These are phyloP conservation scores for Kwoniella heveanensis DNA, from an alignment of 768 basidiomycete genomes.

Conservation along the genomic window DNA sequence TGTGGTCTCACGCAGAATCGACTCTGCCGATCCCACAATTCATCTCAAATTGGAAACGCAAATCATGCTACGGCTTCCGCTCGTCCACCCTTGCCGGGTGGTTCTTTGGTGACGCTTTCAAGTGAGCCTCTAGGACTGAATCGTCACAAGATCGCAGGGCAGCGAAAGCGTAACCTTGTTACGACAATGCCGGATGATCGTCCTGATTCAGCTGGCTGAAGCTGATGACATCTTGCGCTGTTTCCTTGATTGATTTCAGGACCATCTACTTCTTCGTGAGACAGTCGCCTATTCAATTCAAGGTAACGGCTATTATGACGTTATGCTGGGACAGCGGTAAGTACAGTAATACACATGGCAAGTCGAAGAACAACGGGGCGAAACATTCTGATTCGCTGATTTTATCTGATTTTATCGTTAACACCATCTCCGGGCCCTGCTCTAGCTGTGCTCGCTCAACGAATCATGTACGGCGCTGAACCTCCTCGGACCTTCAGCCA, in stretches of 20 bases:
- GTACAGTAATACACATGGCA: constrained; percentile 1
- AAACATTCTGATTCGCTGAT: neutral
- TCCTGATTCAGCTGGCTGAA: no score
- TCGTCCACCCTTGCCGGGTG: constrained; percentile 52
- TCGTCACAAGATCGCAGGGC: neutral
- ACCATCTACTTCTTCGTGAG: constrained; percentile 54
- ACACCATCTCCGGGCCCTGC: no score
- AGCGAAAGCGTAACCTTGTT: no score
- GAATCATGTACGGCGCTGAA: constrained; percentile 40
- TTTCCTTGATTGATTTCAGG: constrained; percentile 21
- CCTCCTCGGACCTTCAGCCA: constrained; percentile 23
- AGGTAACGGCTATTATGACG: constrained; percentile 51
- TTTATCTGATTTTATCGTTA: no score
- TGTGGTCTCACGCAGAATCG: constrained; percentile 40
- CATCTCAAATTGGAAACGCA: constrained; percentile 50
- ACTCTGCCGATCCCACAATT: constrained; percentile 56
- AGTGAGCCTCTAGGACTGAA: constrained; percentile 40
- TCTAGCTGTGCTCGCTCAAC: constrained; percentile 47
- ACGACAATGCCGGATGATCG: no score
- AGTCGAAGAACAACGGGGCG: no score
- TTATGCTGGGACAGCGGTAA: constrained; percentile 51
- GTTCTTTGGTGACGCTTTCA: constrained; percentile 54
- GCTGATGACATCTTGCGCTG: no score
- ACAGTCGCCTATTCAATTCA: constrained; percentile 50
- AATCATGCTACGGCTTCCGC: constrained; percentile 52